Evolutionary conservation across 345 rosid genomes (phyloP), one percentile per base, ranked within the genome.

Genomic region (Heritiera fomes): DNA sequence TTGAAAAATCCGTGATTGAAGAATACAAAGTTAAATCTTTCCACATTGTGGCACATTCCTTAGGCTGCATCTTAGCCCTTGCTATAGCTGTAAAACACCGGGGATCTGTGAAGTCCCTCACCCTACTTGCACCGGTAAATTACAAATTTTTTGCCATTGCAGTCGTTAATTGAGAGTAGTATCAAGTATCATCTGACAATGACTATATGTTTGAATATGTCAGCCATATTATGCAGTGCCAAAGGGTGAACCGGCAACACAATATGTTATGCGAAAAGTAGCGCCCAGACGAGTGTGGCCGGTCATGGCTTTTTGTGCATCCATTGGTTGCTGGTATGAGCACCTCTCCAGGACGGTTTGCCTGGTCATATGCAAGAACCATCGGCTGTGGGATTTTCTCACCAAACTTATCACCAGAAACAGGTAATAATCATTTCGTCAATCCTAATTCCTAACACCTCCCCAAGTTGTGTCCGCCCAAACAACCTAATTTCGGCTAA

Each of bases 41-140:
- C 87, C 99, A 94, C 90, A 75, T 96, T 47, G 98, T 96, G 78
- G 99, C 98, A 77, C 99, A 96, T 83, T 96, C 99, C n/a, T 81
- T 96, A 73, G 99, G 99, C 77, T 96, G 99, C 92, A 91, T 96
- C 76, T 82, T 96, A 86, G 99, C 98, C 75, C 87, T 97, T 45
- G 99, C 99, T 0, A 88, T 97, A 0, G 96, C 99, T 6, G 98
- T 91, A 2, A 90, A 90, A 77, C 89, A 89, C 83, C 92, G 94
- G 1, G 87, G 84, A 58, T 88, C 98, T 63, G 84, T 97, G 86
- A 94, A 90, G 83, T 93, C 99, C 28, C 88, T 97, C 1, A 97
- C 99, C 45, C 86, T 97, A 61, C 85, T 94, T 55, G 97, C 98
- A 28, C 99, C 99, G 11, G 98, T 97, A 85, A 94, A 82, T 6